A percentile compares a stretch with the other conserved stretches of the same genome.
Conservation (phyloP, 441 rosid species). For the Biscutella laevigata region DNA sequence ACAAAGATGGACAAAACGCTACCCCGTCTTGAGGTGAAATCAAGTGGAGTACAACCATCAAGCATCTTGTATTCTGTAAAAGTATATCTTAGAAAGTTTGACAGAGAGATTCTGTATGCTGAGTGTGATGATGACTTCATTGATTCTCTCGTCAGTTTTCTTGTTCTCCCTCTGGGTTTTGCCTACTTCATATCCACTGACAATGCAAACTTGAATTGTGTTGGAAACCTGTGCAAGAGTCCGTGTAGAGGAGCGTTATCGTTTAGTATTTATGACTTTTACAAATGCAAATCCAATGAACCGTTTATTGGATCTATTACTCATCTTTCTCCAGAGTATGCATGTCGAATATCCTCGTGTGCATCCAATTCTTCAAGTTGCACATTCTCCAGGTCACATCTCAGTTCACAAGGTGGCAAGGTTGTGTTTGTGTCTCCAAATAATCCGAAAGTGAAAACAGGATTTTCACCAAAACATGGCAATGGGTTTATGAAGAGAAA, state of each 20-base stretch:
- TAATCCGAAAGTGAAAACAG: neutral
- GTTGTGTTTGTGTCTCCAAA: neutral
- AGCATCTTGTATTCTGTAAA: neutral
- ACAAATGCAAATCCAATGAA: no score
- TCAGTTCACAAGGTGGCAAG: no score
- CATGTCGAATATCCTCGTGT: no score
- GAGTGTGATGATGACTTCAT: conserved; percentile 3
- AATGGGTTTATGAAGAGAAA: neutral
- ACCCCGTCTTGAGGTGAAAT: neutral
- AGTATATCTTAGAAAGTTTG: neutral
- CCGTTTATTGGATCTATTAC: no score
- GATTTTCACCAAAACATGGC: neutral
- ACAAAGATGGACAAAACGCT: neutral
- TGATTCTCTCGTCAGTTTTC: conserved; percentile 3
- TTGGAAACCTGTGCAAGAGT: neutral
- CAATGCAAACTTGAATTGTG: neutral
- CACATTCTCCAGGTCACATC: no score
- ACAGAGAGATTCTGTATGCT: neutral
- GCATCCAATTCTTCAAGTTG: no score
- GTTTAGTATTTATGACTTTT: no score
- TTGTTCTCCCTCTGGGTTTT: neutral
- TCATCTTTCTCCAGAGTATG: no score
- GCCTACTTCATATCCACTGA: neutral
- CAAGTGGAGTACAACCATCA: no score
- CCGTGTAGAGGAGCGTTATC: no score